Conservation (phyloP, 495 filamentous ascomycete species). For the Talaromyces liani region DNA sequence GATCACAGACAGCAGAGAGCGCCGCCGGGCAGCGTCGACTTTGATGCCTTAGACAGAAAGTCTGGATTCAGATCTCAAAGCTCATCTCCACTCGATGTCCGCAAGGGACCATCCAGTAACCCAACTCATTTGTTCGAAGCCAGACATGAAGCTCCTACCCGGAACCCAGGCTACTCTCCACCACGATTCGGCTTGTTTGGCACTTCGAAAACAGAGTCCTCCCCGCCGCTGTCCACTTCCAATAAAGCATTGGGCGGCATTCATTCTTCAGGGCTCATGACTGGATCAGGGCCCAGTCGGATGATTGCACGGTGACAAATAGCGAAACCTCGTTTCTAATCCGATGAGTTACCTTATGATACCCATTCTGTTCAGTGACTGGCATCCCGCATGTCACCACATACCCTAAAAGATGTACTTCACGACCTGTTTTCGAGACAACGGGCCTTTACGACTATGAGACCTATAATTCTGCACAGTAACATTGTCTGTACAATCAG, state of each 20-base stretch:
- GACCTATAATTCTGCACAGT: neutral
- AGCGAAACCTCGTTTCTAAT: neutral
- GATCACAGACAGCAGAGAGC: slow-evolving; percentile 19
- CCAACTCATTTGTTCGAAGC: slow-evolving; percentile 18
- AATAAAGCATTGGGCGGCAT: slow-evolving; percentile 26
- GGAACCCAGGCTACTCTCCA: slow-evolving; percentile 30
- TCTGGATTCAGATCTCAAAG: slow-evolving; percentile 36
- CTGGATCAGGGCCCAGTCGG: slow-evolving; percentile 25
- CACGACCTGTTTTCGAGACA: neutral
- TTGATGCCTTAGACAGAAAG: slow-evolving; percentile 26
- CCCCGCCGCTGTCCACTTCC: slow-evolving; percentile 22
- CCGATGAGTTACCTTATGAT: neutral
- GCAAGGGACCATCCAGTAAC: slow-evolving; percentile 30
- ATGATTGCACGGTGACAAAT: slow-evolving; percentile 28
- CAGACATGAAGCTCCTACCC: slow-evolving; percentile 16
- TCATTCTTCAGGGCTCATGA: slow-evolving; percentile 27
- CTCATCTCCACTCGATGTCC: slow-evolving; percentile 38
- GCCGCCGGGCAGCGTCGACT: slow-evolving; percentile 27
- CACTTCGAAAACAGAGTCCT: slow-evolving; percentile 24
- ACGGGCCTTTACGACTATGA: neutral
- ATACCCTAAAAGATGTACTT: neutral
- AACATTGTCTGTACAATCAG: neutral
- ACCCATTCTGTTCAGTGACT: neutral
- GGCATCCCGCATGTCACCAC: no score
- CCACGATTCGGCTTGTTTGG: slow-evolving; percentile 31